Evolutionary conservation across 2,329 filamentous ascomycete species (phyloP), one percentile per base, ranked within the genome.

Genomic region (Diplodia corticola): DNA sequence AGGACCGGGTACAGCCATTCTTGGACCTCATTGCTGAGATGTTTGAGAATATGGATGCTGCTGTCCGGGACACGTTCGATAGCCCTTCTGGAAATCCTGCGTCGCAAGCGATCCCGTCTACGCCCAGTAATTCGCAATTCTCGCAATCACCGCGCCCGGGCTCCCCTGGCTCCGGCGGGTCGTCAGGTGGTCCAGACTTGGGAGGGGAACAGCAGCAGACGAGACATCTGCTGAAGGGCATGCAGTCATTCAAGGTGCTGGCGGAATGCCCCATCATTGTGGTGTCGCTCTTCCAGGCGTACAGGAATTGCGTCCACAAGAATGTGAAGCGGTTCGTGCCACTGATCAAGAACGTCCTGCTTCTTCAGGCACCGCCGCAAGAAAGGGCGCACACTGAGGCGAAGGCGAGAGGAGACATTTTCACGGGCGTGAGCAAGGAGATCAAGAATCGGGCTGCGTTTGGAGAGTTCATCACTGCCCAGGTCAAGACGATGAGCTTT

Each of bases 401-500:
- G 13, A 88, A 88, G 49, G 87, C 88, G 0, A 90, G 88, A 72
- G 90, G 89, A 17, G 90, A 89, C 37, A 90, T 96, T 15, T 97
- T 98, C 74, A 95, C 92, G 0, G 94, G 95, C 1, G 92, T 99
- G 63, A 96, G 92, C 79, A 91, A 91, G 55, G 91, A 92, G 67
- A 97, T 99, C 74, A 94, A 92, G 79, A 97, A 98, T 72, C 86
- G 93, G 66, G 91, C 91, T 13, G 94, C 93, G 0, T 99, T 98
- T 80, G 95, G 94, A 40, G 96, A 99, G 73, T 96, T 98, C 71
- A 96, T 99, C 70, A 98, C 93, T 0, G 93, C 94, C 1, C 96
- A 99, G 77, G 95, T 99, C 17, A 98, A 99, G 82, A 98, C 94
- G 0, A 98, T 99, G 94, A 98, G 93, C 73, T 99, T 99, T 73